phyloP scores from a whole-genome alignment of 768 basidiomycete species.

The Tricholoma hemisulphureum region DNA sequence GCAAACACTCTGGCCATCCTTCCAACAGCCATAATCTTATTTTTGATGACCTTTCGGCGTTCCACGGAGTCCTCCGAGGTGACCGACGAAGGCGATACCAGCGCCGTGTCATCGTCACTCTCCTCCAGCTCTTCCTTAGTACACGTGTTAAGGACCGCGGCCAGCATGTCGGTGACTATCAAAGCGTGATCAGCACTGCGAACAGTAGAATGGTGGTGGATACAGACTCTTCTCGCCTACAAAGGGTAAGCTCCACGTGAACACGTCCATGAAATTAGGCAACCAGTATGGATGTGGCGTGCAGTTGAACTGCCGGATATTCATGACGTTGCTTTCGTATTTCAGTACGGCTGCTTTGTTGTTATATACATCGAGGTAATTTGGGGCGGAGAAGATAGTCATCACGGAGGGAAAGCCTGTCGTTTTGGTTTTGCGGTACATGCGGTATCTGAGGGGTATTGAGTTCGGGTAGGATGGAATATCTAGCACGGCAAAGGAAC shows the following conservation, averaged over 20 bases:
- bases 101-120: slow-evolving; percentile 54
- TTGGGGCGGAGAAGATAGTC: slow-evolving; percentile 99
- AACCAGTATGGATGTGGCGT: slow-evolving; percentile 97
- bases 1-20: slow-evolving; percentile 96
- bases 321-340: slow-evolving; percentile 99
- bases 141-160: slow-evolving; percentile 93
- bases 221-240: slow-evolving; percentile 94
- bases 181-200: background rate
- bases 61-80: slow-evolving; percentile 56
- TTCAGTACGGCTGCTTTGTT: slow-evolving; percentile 99
- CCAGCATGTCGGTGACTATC: slow-evolving; percentile 96
- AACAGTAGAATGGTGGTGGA: slow-evolving; percentile 1
- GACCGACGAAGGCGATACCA: slow-evolving; percentile 40
- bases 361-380: slow-evolving; percentile 98
- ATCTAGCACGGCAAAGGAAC: slow-evolving; percentile 20
- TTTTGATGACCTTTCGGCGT: slow-evolving; percentile 90
- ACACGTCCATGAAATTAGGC: slow-evolving; percentile 99
- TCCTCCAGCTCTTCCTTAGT: slow-evolving; percentile 96
- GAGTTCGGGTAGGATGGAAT: background rate
- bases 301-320: slow-evolving; percentile 97
- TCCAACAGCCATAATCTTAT: slow-evolving; percentile 97
- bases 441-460: slow-evolving; percentile 67
- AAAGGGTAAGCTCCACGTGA: slow-evolving; percentile 98
- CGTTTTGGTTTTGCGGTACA: slow-evolving; percentile 98
- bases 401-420: slow-evolving; percentile 99